Base-by-base conservation (phyloP, 352 stramenopile species). In the Pythium brassicae region DNA sequence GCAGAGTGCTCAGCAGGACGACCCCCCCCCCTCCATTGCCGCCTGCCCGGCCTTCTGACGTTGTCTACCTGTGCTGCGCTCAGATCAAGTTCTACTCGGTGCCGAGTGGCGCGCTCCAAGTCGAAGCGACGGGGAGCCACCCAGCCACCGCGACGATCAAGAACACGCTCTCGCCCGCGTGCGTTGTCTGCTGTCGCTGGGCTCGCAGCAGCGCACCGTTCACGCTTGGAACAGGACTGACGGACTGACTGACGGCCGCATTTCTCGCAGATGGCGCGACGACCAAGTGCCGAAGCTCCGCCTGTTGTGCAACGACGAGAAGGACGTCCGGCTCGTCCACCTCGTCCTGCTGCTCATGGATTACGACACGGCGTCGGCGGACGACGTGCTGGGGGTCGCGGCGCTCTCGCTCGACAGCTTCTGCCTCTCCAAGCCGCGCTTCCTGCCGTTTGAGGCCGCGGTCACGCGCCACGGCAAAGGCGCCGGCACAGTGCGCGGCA, bases 311-410 rank as follows among this genome's bases (percentile, higher is more conserved):
- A 68, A 75, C 47, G 57, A 73, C 23, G 71, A 86, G 46, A 68
- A 68, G 4, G 76, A 92, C 35, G 61, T 87, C 40, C 69, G 78
- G 19, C 67, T 67, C 27, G 65, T 89, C 40, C 85, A 95, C 60
- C 59, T 95, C 45, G 66, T 89, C 17, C 65, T 95, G 45, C 53
- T 88, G 26, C 45, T 92, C 50, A 91, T 92, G 83, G 83, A 93
- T 63, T 88, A 92, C 66, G 83, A 95, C 61, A 69, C 77, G 19
- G 86, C 76, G 25, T 89, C 79, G 3, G 69, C 71, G 25, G 76
- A 92, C 61, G 85, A 93, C 43, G 56, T 81, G 14, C 76, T 95
- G 45, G 80, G 78, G 50, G 76, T 88, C 56, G 69, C 66, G 15
- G 71, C 74, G 46, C 54, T 91, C 29, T 80, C 73, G 23, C 63